These are phyloP conservation scores for Fusarium liriodendri DNA, from an alignment of 2,329 filamentous ascomycete species.

Conservation along the genomic window DNA sequence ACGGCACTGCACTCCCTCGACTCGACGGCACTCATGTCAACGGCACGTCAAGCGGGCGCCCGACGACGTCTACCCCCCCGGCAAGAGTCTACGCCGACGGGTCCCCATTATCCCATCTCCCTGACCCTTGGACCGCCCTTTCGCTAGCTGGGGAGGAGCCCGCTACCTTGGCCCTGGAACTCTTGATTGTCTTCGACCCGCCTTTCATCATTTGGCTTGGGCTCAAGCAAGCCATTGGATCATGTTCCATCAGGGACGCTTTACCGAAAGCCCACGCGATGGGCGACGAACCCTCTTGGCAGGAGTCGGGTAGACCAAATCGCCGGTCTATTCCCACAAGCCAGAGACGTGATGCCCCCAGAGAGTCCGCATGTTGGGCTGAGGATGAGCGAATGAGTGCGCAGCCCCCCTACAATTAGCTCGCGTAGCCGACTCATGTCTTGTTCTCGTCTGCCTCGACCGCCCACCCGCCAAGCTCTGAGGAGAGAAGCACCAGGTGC, in stretches of 20 bases:
- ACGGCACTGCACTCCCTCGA: conserved; percentile 31
- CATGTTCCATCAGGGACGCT: conserved; percentile 7
- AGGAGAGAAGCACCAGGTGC: conserved; percentile 36
- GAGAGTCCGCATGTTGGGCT: conserved; percentile 8
- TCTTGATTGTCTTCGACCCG: conserved; percentile 29
- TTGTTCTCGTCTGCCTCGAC: conserved; percentile 32
- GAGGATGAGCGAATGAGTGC: conserved; percentile 19
- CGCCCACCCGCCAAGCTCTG: conserved; percentile 31
- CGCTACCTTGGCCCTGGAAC: conserved; percentile 38
- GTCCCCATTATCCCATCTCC: conserved; percentile 9
- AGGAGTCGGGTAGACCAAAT: conserved; percentile 13
- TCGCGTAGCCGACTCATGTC: conserved; percentile 23
- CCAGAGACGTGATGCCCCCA: conserved; percentile 6
- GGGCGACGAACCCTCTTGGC: conserved; percentile 29
- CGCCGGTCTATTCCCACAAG: conserved; percentile 25
- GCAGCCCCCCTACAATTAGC: conserved; percentile 26
- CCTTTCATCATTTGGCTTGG: conserved; percentile 4
- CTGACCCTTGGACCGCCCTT: conserved; percentile 35
- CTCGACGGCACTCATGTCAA: conserved; percentile 38
- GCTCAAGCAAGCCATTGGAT: conserved; percentile 15
- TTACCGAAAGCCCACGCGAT: conserved; percentile 15
- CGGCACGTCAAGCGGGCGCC: conserved; percentile 40
- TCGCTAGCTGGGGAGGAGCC: conserved; percentile 18
- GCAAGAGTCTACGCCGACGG: conserved; percentile 2
- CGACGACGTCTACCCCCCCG: conserved; percentile 14